phyloP scores from a whole-genome alignment of 2,329 filamentous ascomycete species.

The Aspergillus glaucus region DNA sequence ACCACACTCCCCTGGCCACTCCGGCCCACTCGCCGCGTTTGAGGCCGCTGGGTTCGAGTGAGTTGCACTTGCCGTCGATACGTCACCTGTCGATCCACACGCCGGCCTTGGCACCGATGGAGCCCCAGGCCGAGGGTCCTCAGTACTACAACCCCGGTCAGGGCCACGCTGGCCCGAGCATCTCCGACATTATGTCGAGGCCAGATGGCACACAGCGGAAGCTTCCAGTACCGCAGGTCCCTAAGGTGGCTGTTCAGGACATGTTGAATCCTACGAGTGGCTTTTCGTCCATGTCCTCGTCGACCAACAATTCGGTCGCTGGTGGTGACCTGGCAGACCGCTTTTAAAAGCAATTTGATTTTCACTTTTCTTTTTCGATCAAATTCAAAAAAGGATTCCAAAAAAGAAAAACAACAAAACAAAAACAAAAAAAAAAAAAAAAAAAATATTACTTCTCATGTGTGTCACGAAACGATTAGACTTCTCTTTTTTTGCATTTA shows the following conservation, averaged over 20 bases:
- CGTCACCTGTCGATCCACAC: slow-evolving; percentile 63
- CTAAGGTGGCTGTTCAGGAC: slow-evolving; percentile 82
- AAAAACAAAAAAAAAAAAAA: neutral
- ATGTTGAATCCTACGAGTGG: slow-evolving; percentile 63
- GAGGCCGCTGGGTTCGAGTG: slow-evolving; percentile 63
- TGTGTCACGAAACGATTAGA: slow-evolving; percentile 36
- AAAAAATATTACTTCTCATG: slow-evolving; percentile 21
- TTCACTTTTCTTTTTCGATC: slow-evolving; percentile 1
- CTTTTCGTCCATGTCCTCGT: slow-evolving; percentile 69
- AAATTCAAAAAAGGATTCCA: slow-evolving; percentile 3
- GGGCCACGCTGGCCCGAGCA: slow-evolving; percentile 63
- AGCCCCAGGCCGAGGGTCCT: slow-evolving; percentile 56
- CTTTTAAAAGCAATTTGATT: slow-evolving; percentile 22
- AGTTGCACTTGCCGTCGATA: slow-evolving; percentile 80
- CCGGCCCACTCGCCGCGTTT: slow-evolving; percentile 91
- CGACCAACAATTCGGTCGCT: slow-evolving; percentile 68
- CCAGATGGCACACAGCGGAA: slow-evolving; percentile 84
- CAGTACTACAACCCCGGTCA: slow-evolving; percentile 52
- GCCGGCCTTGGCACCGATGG: slow-evolving; percentile 65
- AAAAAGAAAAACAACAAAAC: neutral
- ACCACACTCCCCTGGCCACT: slow-evolving; percentile 96
- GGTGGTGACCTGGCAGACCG: slow-evolving; percentile 63
- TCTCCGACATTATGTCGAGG: slow-evolving; percentile 88
- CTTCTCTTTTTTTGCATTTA: slow-evolving; percentile 28
- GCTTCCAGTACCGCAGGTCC: slow-evolving; percentile 79